Base-by-base conservation (phyloP, 169 alveolate genomes). In the Babesia ovis region DNA sequence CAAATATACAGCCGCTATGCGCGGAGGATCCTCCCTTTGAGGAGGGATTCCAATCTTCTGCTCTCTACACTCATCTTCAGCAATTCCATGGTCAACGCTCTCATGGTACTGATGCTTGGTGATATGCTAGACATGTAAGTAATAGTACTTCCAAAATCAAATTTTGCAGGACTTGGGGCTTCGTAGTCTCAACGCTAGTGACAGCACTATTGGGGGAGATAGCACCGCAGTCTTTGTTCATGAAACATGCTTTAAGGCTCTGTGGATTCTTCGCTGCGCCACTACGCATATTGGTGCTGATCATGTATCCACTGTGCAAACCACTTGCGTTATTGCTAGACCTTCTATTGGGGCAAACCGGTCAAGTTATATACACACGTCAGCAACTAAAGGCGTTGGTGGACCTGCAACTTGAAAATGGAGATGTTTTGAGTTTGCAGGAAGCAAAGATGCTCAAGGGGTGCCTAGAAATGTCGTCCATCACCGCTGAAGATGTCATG, bases 121-220 rank as follows among this genome's bases (percentile, higher is more conserved):
- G 96, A 93, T 35, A 20, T 93, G 25, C 68, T 87, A n/a, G 90
- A 84, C 61, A 43, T 70, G 88, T 80, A 61, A 41, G 83, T 71
- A 5, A 39, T 1, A 9, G 46, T 8, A 14, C 46, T 9, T 14
- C 50, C 5, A 1, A 0, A n/a, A 25, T 46, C 22, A 29, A 16
- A 4, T 0, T 25, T 0, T 41, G 6, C 71, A 87, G 93, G 25
- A 53, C 93, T 32, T 74, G 91, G 31, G 94, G 95, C 1, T 88
- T 93, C 41, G 60, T 92, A 25, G 73, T 91, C 9, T 88, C 96
- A 4, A 91, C 97, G 8, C 62, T 84, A 22, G 76, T 91, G 27
- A 91, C 90, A 39, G 85, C 94, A 42, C 68, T 94, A 41, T 84
- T 94, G 55, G 97, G 97, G 3, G 97, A 94, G 51, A 93, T 94